Evolutionary conservation across 306 rosid genomes (phyloP).

Genomic region (Hippophae rhamnoides): DNA sequence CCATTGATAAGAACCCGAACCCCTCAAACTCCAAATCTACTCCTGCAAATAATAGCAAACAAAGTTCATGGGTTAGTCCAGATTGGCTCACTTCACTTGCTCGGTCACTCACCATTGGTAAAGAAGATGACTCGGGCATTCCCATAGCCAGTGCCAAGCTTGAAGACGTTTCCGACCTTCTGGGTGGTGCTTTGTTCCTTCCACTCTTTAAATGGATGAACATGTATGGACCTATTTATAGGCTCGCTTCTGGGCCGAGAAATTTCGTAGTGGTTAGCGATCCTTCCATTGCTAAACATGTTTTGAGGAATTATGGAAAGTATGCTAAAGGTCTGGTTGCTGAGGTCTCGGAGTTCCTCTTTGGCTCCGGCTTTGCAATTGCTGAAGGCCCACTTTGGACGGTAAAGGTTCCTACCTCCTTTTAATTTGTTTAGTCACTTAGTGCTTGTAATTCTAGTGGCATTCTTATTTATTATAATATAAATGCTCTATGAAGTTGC

Average conservation of each 20-base stretch:
- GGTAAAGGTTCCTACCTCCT: constrained; percentile 34
- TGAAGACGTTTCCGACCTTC: constrained; percentile 85
- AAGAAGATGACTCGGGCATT: constrained; percentile 58
- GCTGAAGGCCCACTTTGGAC: constrained; percentile 98
- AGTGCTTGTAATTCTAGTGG: not conserved
- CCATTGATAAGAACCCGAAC: constrained; percentile 30
- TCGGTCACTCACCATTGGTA: constrained; percentile 35
- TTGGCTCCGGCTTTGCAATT: constrained; percentile 84
- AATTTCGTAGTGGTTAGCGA: constrained; percentile 89
- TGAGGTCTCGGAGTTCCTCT: constrained; percentile 81
- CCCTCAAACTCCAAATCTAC: constrained; percentile 17
- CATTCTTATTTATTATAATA: not conserved
- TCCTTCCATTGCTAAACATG: constrained; percentile 84
- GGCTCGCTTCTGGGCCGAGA: constrained; percentile 87
- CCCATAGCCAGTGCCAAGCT: constrained; percentile 72
- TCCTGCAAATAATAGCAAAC: constrained; percentile 16
- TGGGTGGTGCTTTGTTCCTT: constrained; percentile 86
- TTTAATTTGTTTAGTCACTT: not conserved
- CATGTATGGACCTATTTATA: constrained; percentile 67
- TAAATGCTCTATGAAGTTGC: not conserved
- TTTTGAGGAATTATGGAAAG: constrained; percentile 67
- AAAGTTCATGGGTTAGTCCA: constrained; percentile 85
- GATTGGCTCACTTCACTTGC: constrained; percentile 85
- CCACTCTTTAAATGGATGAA: constrained; percentile 89
- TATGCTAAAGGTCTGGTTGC: constrained; percentile 73